These are phyloP conservation scores for Fusarium sp. DNA, from an alignment of 2,329 filamentous ascomycete genomes.

Conservation along the genomic window DNA sequence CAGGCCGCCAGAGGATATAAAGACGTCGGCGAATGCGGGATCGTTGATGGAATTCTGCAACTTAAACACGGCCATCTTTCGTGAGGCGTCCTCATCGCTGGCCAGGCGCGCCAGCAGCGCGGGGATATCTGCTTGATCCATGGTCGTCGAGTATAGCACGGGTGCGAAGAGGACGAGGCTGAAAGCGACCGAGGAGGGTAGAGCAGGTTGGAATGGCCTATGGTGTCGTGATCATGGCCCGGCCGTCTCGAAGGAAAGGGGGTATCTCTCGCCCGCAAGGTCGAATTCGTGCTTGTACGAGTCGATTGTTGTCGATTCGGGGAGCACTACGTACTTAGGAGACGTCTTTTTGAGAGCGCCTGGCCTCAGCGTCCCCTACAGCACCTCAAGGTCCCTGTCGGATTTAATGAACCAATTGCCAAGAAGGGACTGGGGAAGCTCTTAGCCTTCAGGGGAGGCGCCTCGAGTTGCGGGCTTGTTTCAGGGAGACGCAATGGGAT, in stretches of 20 bases:
- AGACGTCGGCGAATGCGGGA: conserved; percentile 95
- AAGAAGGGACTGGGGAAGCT: conserved; percentile 33
- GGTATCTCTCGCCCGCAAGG: background rate
- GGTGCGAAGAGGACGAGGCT: conserved; percentile 17
- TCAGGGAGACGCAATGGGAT: conserved; percentile 20
- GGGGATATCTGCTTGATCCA: conserved; percentile 77
- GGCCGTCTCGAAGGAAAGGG: background rate
- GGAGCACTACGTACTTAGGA: conserved; percentile 14
- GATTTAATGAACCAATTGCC: conserved; percentile 35
- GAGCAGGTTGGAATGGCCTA: conserved; percentile 9
- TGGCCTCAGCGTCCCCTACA: conserved; percentile 21
- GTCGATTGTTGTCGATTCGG: conserved; percentile 5
- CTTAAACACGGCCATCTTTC: conserved; percentile 99
- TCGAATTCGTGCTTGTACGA: conserved; percentile 4
- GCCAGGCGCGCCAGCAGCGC: conserved; percentile 72
- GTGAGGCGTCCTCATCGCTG: conserved; percentile 86
- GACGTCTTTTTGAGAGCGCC: conserved; percentile 14
- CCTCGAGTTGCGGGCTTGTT: conserved; percentile 11
- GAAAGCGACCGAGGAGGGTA: conserved; percentile 5
- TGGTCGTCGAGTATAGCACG: conserved; percentile 43
- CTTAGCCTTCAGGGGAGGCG: conserved; percentile 28
- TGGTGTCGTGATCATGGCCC: conserved; percentile 34
- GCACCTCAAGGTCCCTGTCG: conserved; percentile 24
- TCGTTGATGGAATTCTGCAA: conserved; percentile 95
- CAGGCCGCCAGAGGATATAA: conserved; percentile 90